Base-by-base conservation (phyloP, 1,284 basidiomycete species). In the Naganishia cerealis region DNA sequence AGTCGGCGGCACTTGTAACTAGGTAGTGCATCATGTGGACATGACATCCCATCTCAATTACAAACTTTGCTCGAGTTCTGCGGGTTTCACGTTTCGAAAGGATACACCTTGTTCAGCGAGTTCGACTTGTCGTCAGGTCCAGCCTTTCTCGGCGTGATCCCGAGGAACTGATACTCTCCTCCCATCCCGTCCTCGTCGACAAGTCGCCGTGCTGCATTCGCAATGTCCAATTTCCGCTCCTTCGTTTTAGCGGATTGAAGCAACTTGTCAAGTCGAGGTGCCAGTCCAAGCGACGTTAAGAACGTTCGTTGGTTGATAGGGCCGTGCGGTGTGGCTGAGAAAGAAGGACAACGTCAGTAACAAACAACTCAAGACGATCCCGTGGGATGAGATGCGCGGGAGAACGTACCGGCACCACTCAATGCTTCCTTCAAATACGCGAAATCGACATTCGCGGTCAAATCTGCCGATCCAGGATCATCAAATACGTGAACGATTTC, bases 391-490 rank as follows among this genome's bases (percentile, higher is more conserved):
- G 38, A n/a, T 36, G 15, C 7, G 21, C 46, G 0, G 13, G 21
- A 55, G n/a, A 0, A 76, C 85, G 36, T 71, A 90, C 90, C 88
- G 3, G 86, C 79, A 66, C 86, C 86, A 0, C 79, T 78, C 69
- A 94, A 81, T 0, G 92, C 88, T 78, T 94, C 91, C 72, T 85
- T 85, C 50, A 99, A 83, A 77, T 91, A 91, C 0, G 87, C 85
- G 80, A 99, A 99, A 80, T 99, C 94, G 62, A 99, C 95, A 75
- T 99, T 97, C 39, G 90, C 89, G 0, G 96, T 99, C 58, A 99
- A 81, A 79, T 99, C 96, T 55, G 90, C 90, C 56, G 90, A 84
- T 13, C 96, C 95, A 0, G 95, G 94, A 12, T 85, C 81, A 66
- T 89, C 84, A 75, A 99, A 94, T 0, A 92, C 85, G 75, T 94